Conservation (phyloP, 306 rosid species). For the Citrullus colocynthis region DNA sequence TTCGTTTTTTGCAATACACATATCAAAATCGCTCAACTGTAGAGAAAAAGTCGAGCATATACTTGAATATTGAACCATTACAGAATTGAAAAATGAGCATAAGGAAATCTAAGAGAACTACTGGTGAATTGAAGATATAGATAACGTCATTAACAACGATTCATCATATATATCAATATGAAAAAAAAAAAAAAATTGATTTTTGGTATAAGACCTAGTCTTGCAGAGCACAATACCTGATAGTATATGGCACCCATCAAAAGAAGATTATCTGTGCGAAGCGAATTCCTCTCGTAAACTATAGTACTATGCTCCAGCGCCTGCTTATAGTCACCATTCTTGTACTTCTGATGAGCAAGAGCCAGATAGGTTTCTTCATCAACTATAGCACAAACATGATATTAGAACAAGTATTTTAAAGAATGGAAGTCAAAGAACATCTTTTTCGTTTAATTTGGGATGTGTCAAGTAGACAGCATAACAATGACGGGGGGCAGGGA, state of each 20-base stretch:
- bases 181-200: background rate
- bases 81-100: background rate
- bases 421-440: background rate
- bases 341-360: constrained; percentile 87
- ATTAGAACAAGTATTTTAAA: background rate
- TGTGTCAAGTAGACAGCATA: background rate
- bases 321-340: constrained; percentile 71
- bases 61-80: background rate
- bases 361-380: constrained; percentile 79
- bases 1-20: constrained; percentile 88
- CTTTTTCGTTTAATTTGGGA: background rate
- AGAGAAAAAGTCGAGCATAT: background rate
- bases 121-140: background rate
- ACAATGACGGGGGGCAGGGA: background rate
- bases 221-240: constrained; percentile 43
- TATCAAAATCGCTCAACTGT: constrained; percentile 90
- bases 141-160: background rate
- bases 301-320: constrained; percentile 74
- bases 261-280: constrained; percentile 84
- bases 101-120: background rate
- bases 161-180: background rate
- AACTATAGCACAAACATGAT: constrained; percentile 31
- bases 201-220: background rate
- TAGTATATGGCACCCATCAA: constrained; percentile 90
- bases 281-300: constrained; percentile 72